These are phyloP conservation scores for Lactarius quietus DNA, from an alignment of 768 basidiomycete genomes.

Conservation along the genomic window DNA sequence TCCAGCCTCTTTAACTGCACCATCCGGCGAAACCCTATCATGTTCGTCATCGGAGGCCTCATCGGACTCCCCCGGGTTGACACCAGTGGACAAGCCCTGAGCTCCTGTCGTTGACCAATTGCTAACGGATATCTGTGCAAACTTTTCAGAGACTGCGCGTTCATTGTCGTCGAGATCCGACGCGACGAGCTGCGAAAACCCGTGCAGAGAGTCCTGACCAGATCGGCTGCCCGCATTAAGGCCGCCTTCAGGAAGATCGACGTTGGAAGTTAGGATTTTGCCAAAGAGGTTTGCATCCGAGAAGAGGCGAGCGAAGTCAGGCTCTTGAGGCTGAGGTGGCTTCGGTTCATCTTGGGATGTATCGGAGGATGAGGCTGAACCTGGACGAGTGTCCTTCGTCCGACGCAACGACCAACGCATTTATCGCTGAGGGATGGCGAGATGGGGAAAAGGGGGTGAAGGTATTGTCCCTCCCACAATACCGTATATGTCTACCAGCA, in stretches of 20 bases:
- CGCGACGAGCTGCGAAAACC: constrained; percentile 42
- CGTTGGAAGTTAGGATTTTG: constrained; percentile 32
- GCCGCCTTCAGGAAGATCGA: neutral
- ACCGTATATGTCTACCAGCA: neutral
- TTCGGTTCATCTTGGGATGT: neutral
- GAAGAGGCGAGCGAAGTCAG: constrained; percentile 38
- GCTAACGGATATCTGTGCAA: constrained; percentile 39
- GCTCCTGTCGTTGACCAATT: constrained; percentile 31
- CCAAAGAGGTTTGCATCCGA: constrained; percentile 39
- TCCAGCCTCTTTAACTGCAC: neutral
- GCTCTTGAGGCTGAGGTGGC: constrained; percentile 5
- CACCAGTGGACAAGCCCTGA: constrained; percentile 15
- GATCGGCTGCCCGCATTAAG: neutral
- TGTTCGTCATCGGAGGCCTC: constrained; percentile 30
- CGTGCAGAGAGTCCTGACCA: constrained; percentile 30
- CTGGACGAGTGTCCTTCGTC: neutral
- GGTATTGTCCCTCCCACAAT: neutral
- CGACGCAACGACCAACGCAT: constrained; percentile 13
- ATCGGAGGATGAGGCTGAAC: constrained; percentile 15
- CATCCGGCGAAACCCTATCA: constrained; percentile 4
- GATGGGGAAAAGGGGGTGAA: neutral
- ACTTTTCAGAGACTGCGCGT: constrained; percentile 34
- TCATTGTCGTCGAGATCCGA: constrained; percentile 39
- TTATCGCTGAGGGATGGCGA: neutral
- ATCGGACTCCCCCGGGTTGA: constrained; percentile 9